phyloP scores from a whole-genome alignment of 2,329 filamentous ascomycete genomes.

The Scedosporium dehoogii region DNA sequence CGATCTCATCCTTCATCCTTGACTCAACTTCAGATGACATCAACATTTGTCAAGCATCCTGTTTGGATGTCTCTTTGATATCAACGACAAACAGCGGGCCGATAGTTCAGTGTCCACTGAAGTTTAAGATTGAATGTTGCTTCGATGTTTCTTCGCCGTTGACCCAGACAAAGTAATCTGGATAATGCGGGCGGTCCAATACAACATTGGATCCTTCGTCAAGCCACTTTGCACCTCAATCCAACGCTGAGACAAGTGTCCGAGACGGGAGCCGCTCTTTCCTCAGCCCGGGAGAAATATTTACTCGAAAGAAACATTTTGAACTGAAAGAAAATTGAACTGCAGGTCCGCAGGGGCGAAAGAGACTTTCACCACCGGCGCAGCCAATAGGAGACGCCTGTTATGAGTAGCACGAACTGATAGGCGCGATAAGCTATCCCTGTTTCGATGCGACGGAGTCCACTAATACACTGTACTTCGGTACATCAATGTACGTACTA shows the following conservation, averaged over 20 bases:
- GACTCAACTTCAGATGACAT: too few species aligned
- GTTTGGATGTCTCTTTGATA: too few species aligned
- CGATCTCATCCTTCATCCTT: too few species aligned
- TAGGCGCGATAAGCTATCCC: background rate
- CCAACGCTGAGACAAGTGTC: background rate
- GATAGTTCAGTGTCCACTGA: background rate
- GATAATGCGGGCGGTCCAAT: background rate
- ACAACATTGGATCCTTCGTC: background rate
- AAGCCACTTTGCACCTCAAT: background rate
- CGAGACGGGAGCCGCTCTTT: background rate
- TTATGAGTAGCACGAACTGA: background rate
- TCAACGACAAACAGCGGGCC: too few species aligned
- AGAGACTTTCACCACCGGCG: background rate
- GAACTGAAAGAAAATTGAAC: too few species aligned
- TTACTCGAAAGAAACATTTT: background rate
- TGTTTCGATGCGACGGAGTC: background rate
- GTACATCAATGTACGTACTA: too few species aligned
- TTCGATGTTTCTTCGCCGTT: background rate
- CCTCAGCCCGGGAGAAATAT: background rate
- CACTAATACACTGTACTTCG: too few species aligned
- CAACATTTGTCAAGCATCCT: too few species aligned
- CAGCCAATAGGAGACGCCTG: background rate
- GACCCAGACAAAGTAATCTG: background rate
- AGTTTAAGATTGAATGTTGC: background rate
- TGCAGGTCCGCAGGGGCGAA: background rate